Conservation (phyloP, 148 eudicot genomes). For the Talinum fruticosum region DNA sequence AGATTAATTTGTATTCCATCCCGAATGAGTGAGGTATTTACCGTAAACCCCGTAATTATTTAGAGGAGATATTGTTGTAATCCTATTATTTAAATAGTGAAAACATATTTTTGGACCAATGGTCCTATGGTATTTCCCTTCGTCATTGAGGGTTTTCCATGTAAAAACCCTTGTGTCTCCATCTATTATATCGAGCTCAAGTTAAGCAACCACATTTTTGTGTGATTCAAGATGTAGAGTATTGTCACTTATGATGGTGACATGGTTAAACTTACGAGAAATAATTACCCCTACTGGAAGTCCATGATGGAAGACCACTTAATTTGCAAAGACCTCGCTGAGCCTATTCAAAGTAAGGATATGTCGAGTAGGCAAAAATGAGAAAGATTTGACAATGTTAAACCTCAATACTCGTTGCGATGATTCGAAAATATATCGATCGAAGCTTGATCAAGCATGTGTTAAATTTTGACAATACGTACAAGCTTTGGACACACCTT, state of each 20-base stretch:
- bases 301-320: too few species aligned
- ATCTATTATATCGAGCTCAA: not conserved
- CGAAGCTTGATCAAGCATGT: too few species aligned
- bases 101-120: too few species aligned
- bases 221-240: not conserved
- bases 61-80: not conserved
- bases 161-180: not conserved
- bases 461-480: too few species aligned
- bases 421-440: slow-evolving; percentile 18
- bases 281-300: too few species aligned
- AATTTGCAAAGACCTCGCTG: too few species aligned
- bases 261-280: slow-evolving; percentile 13
- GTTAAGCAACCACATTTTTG: not conserved
- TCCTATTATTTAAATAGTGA: too few species aligned
- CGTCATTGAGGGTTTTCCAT: not conserved
- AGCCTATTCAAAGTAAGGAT: not conserved
- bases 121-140: too few species aligned
- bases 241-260: not conserved
- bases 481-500: too few species aligned
- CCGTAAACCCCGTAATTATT: not conserved
- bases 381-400: slow-evolving; percentile 3
- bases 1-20: not conserved
- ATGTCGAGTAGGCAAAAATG: not conserved
- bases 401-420: slow-evolving; percentile 2
- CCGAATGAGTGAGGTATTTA: not conserved